Base-by-base conservation (phyloP, 2,329 filamentous ascomycete genomes). In the Aureobasidium sp. region DNA sequence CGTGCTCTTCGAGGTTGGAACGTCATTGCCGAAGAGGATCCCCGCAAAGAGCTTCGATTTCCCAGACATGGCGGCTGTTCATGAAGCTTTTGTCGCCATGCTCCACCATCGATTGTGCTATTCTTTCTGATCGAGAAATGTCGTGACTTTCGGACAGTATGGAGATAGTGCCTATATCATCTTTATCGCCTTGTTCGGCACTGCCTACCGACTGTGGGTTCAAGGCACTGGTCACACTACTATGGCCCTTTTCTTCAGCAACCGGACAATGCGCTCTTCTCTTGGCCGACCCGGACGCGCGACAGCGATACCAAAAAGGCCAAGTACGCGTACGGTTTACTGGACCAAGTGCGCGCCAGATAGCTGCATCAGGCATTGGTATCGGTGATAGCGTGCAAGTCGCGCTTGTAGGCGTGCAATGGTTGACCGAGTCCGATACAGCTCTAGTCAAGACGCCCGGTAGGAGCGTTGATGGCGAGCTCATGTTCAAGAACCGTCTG, bases 171-270 rank as follows among this genome's bases (percentile, higher is more conserved):
- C 67, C 70, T 7, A 74, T 74, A 47, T 66, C 68, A 3, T 64
- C 64, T 35, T 67, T 74, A 33, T 62, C 65, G 29, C 67, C 70
- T n/a, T 60, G 63, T n/a, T 40, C 33, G 44, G 31, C 45, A 29
- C 19, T 44, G 9, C 39, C 68, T 67, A 7, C 27, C 61, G 11
- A 62, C 67, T 59, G 69, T 70, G 45, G 65, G 68, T 71, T 96
- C 35, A 81, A 84, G 62, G 91, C 89, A 42, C 79, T 89, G 17
- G 84, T 97, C 24, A 93, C 91, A 9, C 84, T 97, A 39, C 86
- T 90, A 62, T 97, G 93, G 92, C 93, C 93, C 0, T 97, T 90
- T 74, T 96, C 89, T 66, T 88, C 88, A 24, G 85, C 90, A 29
- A 88, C 83, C 33, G 83, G 82, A 59, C 85, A 85, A 42, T 82